These are phyloP conservation scores for Magnusiomyces clavatus DNA, from an alignment of 1,139 yeast genomes.

Conservation along the genomic window DNA sequence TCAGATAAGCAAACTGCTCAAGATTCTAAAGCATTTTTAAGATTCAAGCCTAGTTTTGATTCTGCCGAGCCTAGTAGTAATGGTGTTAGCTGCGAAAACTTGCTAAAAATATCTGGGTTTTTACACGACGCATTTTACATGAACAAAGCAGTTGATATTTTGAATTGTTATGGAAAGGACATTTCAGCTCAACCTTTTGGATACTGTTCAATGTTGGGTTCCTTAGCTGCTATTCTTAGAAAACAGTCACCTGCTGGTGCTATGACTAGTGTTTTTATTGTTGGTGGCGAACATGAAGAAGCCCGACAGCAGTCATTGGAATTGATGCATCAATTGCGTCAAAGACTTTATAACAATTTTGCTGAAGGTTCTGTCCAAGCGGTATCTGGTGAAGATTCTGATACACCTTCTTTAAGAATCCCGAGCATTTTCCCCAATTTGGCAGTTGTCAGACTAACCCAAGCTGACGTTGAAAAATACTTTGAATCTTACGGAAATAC, in stretches of 20 bases:
- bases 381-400: background rate
- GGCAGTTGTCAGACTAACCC: slow-evolving; percentile 7
- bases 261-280: slow-evolving; percentile 19
- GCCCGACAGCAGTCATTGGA: background rate
- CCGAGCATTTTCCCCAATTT: slow-evolving; percentile 3
- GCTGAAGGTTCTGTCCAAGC: background rate
- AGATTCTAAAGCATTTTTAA: slow-evolving; percentile 22
- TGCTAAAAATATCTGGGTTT: slow-evolving; percentile 26
- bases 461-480: slow-evolving; percentile 7
- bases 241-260: slow-evolving; percentile 10
- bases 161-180: slow-evolving; percentile 28
- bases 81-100: slow-evolving; percentile 31
- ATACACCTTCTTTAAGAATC: background rate
- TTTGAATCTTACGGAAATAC: slow-evolving; percentile 13
- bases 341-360: background rate
- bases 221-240: slow-evolving; percentile 16
- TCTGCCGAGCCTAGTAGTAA: slow-evolving; percentile 35
- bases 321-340: background rate
- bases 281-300: slow-evolving; percentile 17
- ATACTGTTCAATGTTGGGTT: slow-evolving; percentile 25
- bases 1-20: slow-evolving; percentile 14
- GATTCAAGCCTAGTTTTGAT: slow-evolving; percentile 34
- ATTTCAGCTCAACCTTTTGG: slow-evolving; percentile 31
- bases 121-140: slow-evolving; percentile 21
- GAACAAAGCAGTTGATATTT: slow-evolving; percentile 21